Conservation (phyloP, 306 rosid genomes). For the Medicago truncatula region MtrunA17r5.0-ANR NC_053044.1:35557501-35558000, state of each 20-base stretch:
- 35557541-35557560: conserved; percentile 63
- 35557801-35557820: no score
- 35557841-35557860: no score
- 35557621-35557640: conserved; percentile 16
- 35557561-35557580: conserved; percentile 44
- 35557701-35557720: neutral
- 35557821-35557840: no score
- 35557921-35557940: no score
- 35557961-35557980: no score
- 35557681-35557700: neutral
- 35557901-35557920: no score
- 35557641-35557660: conserved; percentile 7
- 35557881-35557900: no score
- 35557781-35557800: no score
- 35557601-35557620: conserved; percentile 62
- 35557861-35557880: no score
- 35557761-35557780: neutral
- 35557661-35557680: neutral
- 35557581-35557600: conserved; percentile 13
- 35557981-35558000: no score
- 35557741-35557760: neutral
- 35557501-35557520: conserved; percentile 39
- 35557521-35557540: conserved; percentile 23
- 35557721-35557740: neutral
- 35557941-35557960: no score